A percentile compares a stretch with the other conserved stretches of the same genome.
phyloP scores from a whole-genome alignment of 192 early-diverging fungal species.

The Helicostylum pulchrum region DNA sequence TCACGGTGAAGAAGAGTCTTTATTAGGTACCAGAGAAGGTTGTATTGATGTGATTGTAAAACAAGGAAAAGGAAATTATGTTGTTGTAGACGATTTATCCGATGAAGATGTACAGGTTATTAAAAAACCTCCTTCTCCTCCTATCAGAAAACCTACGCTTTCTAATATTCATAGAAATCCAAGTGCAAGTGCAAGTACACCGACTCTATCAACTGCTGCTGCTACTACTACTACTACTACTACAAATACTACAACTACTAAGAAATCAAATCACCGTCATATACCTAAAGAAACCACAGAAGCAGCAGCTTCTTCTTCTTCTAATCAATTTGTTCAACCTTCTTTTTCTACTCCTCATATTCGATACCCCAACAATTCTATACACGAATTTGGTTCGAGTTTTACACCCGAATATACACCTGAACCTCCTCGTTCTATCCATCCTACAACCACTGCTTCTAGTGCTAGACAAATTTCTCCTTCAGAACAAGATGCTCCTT shows the following conservation, averaged over 20 bases:
- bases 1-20: background rate
- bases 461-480: background rate
- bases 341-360: constrained; percentile 8
- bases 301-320: background rate
- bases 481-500: background rate
- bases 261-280: background rate
- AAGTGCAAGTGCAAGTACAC: background rate
- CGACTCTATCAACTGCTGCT: background rate
- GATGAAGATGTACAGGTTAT: background rate
- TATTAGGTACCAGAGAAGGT: constrained; percentile 6
- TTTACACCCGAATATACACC: too few relatives aligned
- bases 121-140: background rate
- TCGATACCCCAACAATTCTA: background rate
- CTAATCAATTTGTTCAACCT: background rate
- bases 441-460: background rate
- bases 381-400: too few relatives aligned
- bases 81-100: constrained; percentile 6
- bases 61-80: constrained; percentile 22
- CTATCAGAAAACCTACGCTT: constrained; percentile 11
- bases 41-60: constrained; percentile 24
- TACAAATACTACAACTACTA: background rate
- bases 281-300: background rate
- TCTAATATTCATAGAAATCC: background rate
- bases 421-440: background rate
- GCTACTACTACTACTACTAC: background rate